Base-by-base conservation (phyloP, 2,329 filamentous ascomycete genomes). In the Phialophora expanda region DNA sequence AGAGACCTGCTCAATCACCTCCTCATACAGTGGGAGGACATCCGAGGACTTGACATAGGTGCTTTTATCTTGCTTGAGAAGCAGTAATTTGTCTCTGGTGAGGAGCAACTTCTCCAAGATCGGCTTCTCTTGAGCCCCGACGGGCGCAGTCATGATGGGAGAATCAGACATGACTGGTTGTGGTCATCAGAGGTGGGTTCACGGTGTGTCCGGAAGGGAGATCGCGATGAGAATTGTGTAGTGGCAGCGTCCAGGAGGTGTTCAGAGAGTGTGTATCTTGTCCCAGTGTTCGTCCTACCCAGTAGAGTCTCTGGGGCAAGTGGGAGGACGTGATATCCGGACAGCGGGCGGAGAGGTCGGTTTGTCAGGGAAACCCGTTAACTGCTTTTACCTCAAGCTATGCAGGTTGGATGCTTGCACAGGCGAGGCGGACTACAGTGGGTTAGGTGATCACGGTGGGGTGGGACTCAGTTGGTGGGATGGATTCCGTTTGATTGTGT, bases 21-120 rank as follows among this genome's bases (percentile, higher is more conserved):
- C 79, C 68, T 87, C 82, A 74, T 89, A 89, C 60, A 87, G 78
- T 24, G 83, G 81, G 48, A 89, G 76, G 1, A 89, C 85, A 81
- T 89, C 87, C 66, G 86, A 83, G 69, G 85, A 87, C 75, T 88
- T 88, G 75, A 89, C 85, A 73, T 89, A 89, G 17, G 85, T 88
- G 30, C 84, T 86, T 68, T 86, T 86, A 76, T 89, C 87, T 73
- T 86, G 83, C 76, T 88, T 88, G 70, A 89, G 77, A 41, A 89
- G 78, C 56, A 87, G 82, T 26, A 89, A 82, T 57, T 85, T 80
- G 71, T 87, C 86, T 70, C 87, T 84, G 71, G 86, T 82, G 63
- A 79, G 76, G 62, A 87, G 80, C 71, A 88, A 78, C 69, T 81
- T 81, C 74, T 89, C 86, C 67, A 89, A 82, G 73, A 89, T 88